These are phyloP conservation scores for Fagopyrum homotropicum DNA, from an alignment of 148 eudicot species.

Conservation along the genomic window DNA sequence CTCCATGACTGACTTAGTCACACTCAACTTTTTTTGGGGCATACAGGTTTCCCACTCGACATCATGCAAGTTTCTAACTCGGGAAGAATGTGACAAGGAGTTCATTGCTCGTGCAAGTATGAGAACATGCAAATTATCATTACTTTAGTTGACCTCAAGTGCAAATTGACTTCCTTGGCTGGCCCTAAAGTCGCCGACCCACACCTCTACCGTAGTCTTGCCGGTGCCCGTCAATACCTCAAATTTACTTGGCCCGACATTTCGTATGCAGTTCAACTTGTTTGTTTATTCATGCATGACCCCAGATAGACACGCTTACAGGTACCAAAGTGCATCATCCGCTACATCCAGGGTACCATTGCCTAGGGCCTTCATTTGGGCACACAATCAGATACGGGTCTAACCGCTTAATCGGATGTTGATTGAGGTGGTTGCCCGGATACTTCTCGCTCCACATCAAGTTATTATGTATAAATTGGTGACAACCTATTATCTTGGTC, in stretches of 20 bases:
- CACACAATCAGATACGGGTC: too few species aligned
- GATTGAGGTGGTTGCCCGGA: too few species aligned
- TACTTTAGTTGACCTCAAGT: neutral
- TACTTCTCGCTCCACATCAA: too few species aligned
- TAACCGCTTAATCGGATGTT: too few species aligned
- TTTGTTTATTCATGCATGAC: constrained; percentile 4
- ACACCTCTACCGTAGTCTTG: neutral
- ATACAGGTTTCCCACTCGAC: constrained; percentile 4
- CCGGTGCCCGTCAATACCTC: neutral
- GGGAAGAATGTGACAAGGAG: neutral
- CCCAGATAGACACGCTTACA: neutral
- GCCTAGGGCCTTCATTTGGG: too few species aligned
- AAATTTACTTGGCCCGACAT: neutral
- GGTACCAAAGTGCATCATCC: neutral
- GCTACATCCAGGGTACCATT: neutral
- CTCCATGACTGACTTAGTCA: constrained; percentile 9
- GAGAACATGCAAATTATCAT: neutral
- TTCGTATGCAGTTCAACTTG: neutral
- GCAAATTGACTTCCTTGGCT: neutral
- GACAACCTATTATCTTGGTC: too few species aligned
- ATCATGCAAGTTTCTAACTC: neutral
- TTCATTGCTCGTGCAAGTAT: neutral
- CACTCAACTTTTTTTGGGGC: constrained; percentile 6
- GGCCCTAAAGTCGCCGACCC: neutral
- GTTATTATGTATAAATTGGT: too few species aligned